Evolutionary conservation across 352 stramenopile genomes (phyloP).

Genomic region (Phytophthora colocasiae): DNA sequence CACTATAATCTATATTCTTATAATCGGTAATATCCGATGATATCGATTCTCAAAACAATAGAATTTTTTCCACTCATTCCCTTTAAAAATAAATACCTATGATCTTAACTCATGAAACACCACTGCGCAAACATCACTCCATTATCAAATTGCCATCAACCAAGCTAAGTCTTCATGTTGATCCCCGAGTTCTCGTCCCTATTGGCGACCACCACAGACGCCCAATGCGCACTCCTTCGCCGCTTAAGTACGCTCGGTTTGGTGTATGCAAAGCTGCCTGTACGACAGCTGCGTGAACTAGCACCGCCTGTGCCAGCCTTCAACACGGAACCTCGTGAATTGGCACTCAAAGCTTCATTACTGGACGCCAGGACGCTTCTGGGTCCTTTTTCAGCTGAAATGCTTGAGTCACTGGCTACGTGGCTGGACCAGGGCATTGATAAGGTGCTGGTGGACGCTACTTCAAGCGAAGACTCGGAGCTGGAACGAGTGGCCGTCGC

Average conservation of each 20-base stretch:
- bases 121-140: slow-evolving; percentile 3
- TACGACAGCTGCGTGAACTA: slow-evolving; percentile 38
- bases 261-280: slow-evolving; percentile 45
- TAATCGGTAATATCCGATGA: no score
- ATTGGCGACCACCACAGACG: slow-evolving; percentile 11
- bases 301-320: slow-evolving; percentile 29
- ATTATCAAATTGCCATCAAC: slow-evolving; percentile 2
- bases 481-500: slow-evolving; percentile 59
- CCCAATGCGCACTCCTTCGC: slow-evolving; percentile 35
- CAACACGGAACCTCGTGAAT: slow-evolving; percentile 33
- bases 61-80: no score
- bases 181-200: slow-evolving; percentile 33
- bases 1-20: no score
- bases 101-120: no score
- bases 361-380: slow-evolving; percentile 58
- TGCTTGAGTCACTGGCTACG: slow-evolving; percentile 56
- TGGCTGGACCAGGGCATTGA: slow-evolving; percentile 76
- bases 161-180: slow-evolving; percentile 32
- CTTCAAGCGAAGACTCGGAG: slow-evolving; percentile 51
- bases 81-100: no score
- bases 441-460: slow-evolving; percentile 63
- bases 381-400: slow-evolving; percentile 65
- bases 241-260: slow-evolving; percentile 60
- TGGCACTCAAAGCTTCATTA: slow-evolving; percentile 53
- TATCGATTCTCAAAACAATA: no score